Conservation (phyloP, 257 asterid genomes). For the Solanum rostratum region DNA sequence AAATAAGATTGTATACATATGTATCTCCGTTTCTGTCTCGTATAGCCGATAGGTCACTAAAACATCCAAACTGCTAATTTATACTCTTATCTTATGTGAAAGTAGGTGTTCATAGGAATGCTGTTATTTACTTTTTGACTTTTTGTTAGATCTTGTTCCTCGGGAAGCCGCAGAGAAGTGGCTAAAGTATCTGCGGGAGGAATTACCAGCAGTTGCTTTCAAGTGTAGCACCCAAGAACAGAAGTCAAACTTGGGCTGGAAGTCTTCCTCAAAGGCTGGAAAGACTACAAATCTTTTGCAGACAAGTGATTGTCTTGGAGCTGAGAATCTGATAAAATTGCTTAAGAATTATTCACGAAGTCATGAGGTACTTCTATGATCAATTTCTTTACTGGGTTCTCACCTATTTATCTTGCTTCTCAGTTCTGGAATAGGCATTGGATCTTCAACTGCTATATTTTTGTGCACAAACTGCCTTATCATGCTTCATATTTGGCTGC, state of each 20-base stretch:
- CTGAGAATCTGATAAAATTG: conserved; percentile 70
- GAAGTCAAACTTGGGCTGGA: conserved; percentile 90
- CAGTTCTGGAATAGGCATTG: background rate
- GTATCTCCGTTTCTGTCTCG: background rate
- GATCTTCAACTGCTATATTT: background rate
- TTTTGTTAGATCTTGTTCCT: conserved; percentile 77
- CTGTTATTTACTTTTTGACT: background rate
- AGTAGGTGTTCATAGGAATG: background rate
- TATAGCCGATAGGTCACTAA: background rate
- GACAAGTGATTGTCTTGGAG: conserved; percentile 94
- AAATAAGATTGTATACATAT: background rate
- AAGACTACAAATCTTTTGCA: conserved; percentile 41
- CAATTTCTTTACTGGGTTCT: background rate
- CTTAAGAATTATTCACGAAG: conserved; percentile 77
- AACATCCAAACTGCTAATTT: background rate
- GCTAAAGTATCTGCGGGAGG: conserved; percentile 93
- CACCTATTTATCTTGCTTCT: background rate
- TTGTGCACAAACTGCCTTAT: background rate
- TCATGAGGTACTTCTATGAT: conserved; percentile 35
- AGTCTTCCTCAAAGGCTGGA: conserved; percentile 46
- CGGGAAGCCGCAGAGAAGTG: conserved; percentile 90
- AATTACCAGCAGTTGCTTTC: conserved; percentile 85
- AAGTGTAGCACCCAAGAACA: conserved; percentile 96
- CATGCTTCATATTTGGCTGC: background rate
- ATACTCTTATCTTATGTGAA: background rate